Evolutionary conservation across 129 eudicot species (phyloP), one percentile per base, ranked within the genome.

Genomic region (Glebionis coronaria): DNA sequence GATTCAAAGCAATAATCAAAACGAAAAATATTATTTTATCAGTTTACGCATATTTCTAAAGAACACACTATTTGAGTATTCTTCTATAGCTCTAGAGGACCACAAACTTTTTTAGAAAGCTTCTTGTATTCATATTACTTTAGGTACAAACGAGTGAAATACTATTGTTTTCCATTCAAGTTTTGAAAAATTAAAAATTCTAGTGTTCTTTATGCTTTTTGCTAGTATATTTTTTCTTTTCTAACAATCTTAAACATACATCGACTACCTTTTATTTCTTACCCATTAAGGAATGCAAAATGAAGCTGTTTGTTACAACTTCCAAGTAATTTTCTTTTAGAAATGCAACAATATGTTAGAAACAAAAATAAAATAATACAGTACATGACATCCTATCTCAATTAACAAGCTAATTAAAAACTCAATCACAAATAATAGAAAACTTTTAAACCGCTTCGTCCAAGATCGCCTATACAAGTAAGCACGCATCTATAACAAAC

Each of bases 201-300:
- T 56, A 27, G 0, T 45, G 21, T 6, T 56, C 57, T 44, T 13
- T 44, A 5, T 25, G 56, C 25, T 58, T 70, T 27, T 23, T n/a
- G n/a, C 29, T 7, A 5, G 1, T 13, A 40, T 45, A 23, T 5
- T 3, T 56, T 7, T 12, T 10, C 27, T 71, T 44, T 60, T 46
- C 52, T 61, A 3, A 20, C 70, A 63, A 73, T n/a, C 46, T 63
- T 63, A 52, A 52, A 73, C 42, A 35, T 35, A 23, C 52, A 40
- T 63, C 44, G 54, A 63, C 69, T 55, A 44, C 16, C 31, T 45
- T 73, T 72, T 53, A 42, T 73, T 73, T 56, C 77, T 73, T 73
- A 65, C 46, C 35, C 25, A 53, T 19, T 21, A 62, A 72, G 76
- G 63, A 61, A 62, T 72, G 19, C 23, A 72, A 49, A 18, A 25